Conservation (phyloP, 2,329 filamentous ascomycete species). For the Arthrobotrys entomopaga region DNA sequence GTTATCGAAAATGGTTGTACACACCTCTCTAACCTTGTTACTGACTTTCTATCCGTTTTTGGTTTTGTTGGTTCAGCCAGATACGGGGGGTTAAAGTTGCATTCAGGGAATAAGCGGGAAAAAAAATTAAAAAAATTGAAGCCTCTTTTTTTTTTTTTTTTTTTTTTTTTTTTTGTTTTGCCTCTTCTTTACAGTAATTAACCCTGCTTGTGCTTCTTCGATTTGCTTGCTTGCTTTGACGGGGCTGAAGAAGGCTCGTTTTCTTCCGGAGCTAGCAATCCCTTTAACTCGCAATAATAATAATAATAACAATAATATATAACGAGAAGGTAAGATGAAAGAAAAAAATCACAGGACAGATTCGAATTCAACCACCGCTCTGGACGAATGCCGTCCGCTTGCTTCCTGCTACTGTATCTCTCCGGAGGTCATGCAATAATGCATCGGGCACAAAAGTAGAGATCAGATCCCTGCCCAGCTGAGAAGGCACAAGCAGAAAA, state of each 20-base stretch:
- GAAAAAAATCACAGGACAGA: too few relatives aligned
- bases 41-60: conserved; percentile 1
- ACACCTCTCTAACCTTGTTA: too few relatives aligned
- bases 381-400: not conserved
- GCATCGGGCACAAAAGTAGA: not conserved
- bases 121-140: not conserved
- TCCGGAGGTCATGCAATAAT: too few relatives aligned
- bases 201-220: not conserved
- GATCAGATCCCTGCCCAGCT: conserved; percentile 1
- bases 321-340: too few relatives aligned
- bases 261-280: too few relatives aligned
- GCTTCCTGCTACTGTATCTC: too few relatives aligned
- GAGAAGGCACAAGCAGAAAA: not conserved
- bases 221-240: not conserved
- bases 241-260: too few relatives aligned
- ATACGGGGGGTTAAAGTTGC: conserved; percentile 2
- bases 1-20: too few relatives aligned
- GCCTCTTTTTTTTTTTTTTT: conserved; percentile 2
- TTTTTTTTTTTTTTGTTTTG: conserved; percentile 5
- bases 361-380: too few relatives aligned
- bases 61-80: not conserved
- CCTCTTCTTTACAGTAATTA: not conserved
- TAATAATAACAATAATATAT: too few relatives aligned
- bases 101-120: not conserved
- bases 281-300: too few relatives aligned